Base-by-base conservation (phyloP, 2,329 filamentous ascomycete species). In the Ustilaginoidea virens region DNA sequence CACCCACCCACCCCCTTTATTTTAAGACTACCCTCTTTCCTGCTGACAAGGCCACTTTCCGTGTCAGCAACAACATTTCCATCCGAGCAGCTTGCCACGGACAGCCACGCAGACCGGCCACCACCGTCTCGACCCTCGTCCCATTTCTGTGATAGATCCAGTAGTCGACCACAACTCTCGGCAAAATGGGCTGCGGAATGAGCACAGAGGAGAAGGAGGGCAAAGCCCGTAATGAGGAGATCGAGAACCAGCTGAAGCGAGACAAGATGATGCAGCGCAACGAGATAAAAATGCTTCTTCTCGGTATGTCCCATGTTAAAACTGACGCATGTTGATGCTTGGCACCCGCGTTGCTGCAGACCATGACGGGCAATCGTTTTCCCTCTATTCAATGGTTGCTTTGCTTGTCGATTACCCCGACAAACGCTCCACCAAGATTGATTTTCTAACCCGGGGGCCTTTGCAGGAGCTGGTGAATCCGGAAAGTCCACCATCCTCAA, bases 151-250 rank as follows among this genome's bases (percentile, higher is more conserved):
- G 8, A 21, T 17, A 15, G 16, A 21, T 14, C 15, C 7, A 15
- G 17, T 10, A 5, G n/a, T 12, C 8, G 6, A 21, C 7, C 11
- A 19, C 8, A 36, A 45, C n/a, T n/a, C n/a, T 56, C 60, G 64
- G 55, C 78, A 85, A 67, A 49, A 98, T 98, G 90, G 90, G 90
- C 75, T 98, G 90, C 60, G 87, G 87, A 63, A 92, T 94, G 83
- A 96, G 87, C 59, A 93, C 90, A 53, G 90, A 96, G 68, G 90
- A 96, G 66, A 94, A 94, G 79, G 90, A 96, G 85, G 87, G 90
- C 64, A 96, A 94, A 81, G 82, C 85, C 68, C 79, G 90, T 47
- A 96, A 98, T 57, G 90, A 98, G 71, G 87, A 96, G 74, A 98
- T 98, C 52, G 90, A 98, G 64, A 96, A 94, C 58, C 87, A 96